phyloP scores from a whole-genome alignment of 306 rosid species.

The Trifolium fragiferum region DNA sequence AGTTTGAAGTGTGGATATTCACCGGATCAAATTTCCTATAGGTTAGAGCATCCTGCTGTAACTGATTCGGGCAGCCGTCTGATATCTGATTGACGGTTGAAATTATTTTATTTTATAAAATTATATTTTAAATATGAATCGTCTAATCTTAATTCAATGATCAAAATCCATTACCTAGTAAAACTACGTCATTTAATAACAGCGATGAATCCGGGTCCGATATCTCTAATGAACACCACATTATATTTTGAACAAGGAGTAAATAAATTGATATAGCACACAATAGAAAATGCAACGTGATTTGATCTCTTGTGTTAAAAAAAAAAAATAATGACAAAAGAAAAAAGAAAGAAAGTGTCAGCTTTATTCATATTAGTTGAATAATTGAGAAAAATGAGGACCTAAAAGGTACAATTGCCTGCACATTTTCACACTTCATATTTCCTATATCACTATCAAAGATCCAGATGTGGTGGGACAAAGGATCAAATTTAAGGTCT shows the following conservation, averaged over 20 bases:
- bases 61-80: too few species aligned
- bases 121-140: too few species aligned
- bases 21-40: too few species aligned
- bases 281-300: neutral
- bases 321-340: slow-evolving; percentile 30
- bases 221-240: too few species aligned
- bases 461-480: slow-evolving; percentile 49
- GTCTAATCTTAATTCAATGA: too few species aligned
- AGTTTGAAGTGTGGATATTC: too few species aligned
- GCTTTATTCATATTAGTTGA: slow-evolving; percentile 52
- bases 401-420: slow-evolving; percentile 24
- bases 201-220: too few species aligned
- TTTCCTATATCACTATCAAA: slow-evolving; percentile 47
- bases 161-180: too few species aligned
- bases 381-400: slow-evolving; percentile 46
- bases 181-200: too few species aligned
- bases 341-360: slow-evolving; percentile 45
- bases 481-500: slow-evolving; percentile 35
- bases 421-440: slow-evolving; percentile 41
- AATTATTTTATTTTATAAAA: too few species aligned
- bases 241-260: slow-evolving; percentile 3
- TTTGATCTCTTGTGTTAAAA: slow-evolving; percentile 34
- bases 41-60: too few species aligned
- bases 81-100: too few species aligned
- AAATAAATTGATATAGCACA: slow-evolving; percentile 24